Evolutionary conservation across 1,139 yeast genomes (phyloP).

Genomic region (Hansenula anomala): DNA sequence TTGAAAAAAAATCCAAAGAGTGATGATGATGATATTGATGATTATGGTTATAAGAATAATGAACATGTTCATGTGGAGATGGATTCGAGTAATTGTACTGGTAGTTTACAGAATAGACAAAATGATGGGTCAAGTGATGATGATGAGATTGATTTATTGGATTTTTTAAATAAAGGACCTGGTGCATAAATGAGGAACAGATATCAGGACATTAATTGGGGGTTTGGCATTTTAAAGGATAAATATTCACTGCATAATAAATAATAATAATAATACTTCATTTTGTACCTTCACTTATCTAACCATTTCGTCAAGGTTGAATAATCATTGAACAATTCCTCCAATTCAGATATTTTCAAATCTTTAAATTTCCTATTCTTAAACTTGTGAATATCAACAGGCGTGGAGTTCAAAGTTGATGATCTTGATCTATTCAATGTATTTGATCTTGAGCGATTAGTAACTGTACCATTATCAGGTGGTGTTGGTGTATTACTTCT

Average conservation of each 20-base stretch:
- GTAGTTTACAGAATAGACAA: background rate
- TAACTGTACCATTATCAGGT: too few relatives aligned
- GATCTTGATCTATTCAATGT: too few relatives aligned
- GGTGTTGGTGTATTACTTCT: conserved; percentile 3
- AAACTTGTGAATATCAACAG: conserved; percentile 15
- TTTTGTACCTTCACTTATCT: background rate
- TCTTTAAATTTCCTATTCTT: conserved; percentile 24
- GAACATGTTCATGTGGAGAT: too few relatives aligned
- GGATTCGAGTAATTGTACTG: background rate
- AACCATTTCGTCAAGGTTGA: conserved; percentile 3
- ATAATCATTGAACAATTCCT: conserved; percentile 27
- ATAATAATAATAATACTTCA: background rate
- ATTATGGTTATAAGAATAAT: background rate
- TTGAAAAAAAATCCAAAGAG: background rate
- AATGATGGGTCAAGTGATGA: conserved; percentile 15
- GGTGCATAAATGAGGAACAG: background rate
- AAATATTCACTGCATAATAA: background rate
- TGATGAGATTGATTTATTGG: conserved; percentile 44
- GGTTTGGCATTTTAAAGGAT: too few relatives aligned
- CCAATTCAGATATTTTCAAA: conserved; percentile 25
- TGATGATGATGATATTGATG: background rate
- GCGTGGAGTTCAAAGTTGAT: background rate
- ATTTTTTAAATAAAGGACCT: conserved; percentile 43
- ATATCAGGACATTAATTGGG: too few relatives aligned
- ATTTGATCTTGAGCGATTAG: background rate